Base-by-base conservation (phyloP, 768 basidiomycete species). In the Trametes coccinea region DNA sequence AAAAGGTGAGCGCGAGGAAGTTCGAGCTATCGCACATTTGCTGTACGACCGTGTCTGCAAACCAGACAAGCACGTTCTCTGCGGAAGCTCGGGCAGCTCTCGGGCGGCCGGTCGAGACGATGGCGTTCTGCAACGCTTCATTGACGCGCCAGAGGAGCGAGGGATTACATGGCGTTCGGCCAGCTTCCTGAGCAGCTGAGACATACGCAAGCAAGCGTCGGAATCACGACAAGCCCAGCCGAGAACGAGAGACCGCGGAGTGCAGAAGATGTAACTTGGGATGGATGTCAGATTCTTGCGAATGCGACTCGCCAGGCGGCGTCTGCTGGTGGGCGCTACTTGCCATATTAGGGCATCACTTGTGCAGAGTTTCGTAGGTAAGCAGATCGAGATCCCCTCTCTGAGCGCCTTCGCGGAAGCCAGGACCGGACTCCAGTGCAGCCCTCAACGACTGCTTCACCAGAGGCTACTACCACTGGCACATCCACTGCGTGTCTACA, bases 131-230 rank as follows among this genome's bases (percentile, higher is more conserved):
- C 40, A 51, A 53, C 53, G 60, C 39, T 49, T 51, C 29, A 44
- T 45, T 4, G 53, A 43, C 11, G 50, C 10, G 58, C 52, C 14
- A 47, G 48, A 22, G 3, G 27, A 6, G 11, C n/a, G 43, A 51
- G 45, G 10, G 7, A 43, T 55, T 64, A 67, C 66, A 67, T 67
- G 61, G 63, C 63, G 49, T 56, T 50, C 53, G 44, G 61, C 63
- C 60, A 59, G 43, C 30, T 11, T 40, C 17, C 54, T 44, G 30
- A 57, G 52, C 44, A 63, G 56, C 55, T 43, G 53, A 65, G 62
- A 58, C 66, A 67, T 67, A 54, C 63, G 66, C 66, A 57, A 54
- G 53, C 56, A 40, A 56, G 54, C 53, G 44, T 44, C 43, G 1
- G 46, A 27, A 51, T 45, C 48, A 44, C 53, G 48, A 56, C 49